Base-by-base conservation (phyloP, 176 grass and related monocot species). In the Ampelocalamus luodianensis region DNA sequence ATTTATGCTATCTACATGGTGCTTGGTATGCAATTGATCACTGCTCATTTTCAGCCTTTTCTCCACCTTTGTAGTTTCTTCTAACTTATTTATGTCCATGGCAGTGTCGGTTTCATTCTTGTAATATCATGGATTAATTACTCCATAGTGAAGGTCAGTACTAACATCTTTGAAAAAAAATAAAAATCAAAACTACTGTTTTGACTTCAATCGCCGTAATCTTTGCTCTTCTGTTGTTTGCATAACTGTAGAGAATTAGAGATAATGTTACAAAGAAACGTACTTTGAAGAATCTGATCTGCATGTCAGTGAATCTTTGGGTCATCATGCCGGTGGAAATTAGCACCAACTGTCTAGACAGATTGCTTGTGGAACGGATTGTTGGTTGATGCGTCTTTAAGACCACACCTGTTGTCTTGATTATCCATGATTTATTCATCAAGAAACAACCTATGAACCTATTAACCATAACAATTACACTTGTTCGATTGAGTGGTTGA, bases 1-100 rank as follows among this genome's bases (percentile, higher is more conserved):
- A 98, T 92, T 81, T 98, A 42, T 80, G 74, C 14, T 98, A 98
- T 83, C 90, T 95, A 68, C 96, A 98, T 46, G 96, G 91, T 79
- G 96, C 93, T 88, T 98, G 96, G 96, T 98, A 92, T 72, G 83
- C 17, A 54, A 43, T 68, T 40, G 10, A 54, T 71, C 5, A 3
- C 69, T 70, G 40, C 3, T 17, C 12, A 13, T 61, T 78, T 77
- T 78, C n/a, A 49, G 23, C 8, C n/a, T 56, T 54, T 20, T 77
- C 6, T 39, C 8, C 0, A 24, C 34, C 34, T 14, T 54, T 65
- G 32, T 26, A 40, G 23, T 37, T 13, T 22, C 61, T 46, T 42
- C 80, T 93, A 65, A 90, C 65, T 77, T 69, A 14, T 58, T 83
- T 82, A 42, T 76, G 12, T 56, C 22, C 68, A 37, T 81, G 55